Evolutionary conservation across 768 basidiomycete species (phyloP).

Genomic region (Filobasidium floriforme): DNA sequence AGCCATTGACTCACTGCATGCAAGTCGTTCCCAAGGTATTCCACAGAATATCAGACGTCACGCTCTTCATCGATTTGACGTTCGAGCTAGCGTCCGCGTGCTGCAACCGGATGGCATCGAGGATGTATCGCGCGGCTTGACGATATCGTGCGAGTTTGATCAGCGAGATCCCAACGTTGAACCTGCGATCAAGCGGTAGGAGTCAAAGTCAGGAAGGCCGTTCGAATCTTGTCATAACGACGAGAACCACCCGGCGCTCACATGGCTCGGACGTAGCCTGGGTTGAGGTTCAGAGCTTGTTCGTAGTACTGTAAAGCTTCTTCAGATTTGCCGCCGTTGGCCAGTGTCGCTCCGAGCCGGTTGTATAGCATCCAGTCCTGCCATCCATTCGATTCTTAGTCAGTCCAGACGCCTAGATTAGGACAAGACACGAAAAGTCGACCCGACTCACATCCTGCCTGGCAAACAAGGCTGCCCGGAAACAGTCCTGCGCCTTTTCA

Average conservation of each 20-base stretch:
- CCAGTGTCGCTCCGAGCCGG: slow-evolving; percentile 86
- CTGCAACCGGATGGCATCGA: slow-evolving; percentile 83
- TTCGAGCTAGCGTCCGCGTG: slow-evolving; percentile 56
- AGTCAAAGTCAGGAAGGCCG: no score
- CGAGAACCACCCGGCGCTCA: slow-evolving; percentile 33
- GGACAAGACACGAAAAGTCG: not conserved
- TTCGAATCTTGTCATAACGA: no score
- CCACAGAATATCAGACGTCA: slow-evolving; percentile 75
- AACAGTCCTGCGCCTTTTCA: slow-evolving; percentile 86
- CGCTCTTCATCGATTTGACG: slow-evolving; percentile 51
- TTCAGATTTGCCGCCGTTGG: slow-evolving; percentile 67
- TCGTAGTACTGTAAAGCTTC: slow-evolving; percentile 83
- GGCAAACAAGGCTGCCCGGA: slow-evolving; percentile 74
- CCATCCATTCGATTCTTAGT: not conserved
- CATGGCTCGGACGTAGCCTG: slow-evolving; percentile 84
- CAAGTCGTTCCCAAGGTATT: slow-evolving; percentile 77
- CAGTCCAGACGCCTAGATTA: not conserved
- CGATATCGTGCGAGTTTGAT: slow-evolving; percentile 77
- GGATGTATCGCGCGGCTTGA: slow-evolving; percentile 75
- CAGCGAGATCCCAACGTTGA: slow-evolving; percentile 86
- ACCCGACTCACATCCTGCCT: slow-evolving; percentile 63
- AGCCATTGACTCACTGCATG: slow-evolving; percentile 50
- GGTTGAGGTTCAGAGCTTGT: slow-evolving; percentile 76
- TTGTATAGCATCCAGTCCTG: slow-evolving; percentile 92
- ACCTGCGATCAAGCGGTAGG: slow-evolving; percentile 49